Base-by-base conservation (phyloP, 371 early-diverging fungal genomes). In the Rhizopus delemar region DNA sequence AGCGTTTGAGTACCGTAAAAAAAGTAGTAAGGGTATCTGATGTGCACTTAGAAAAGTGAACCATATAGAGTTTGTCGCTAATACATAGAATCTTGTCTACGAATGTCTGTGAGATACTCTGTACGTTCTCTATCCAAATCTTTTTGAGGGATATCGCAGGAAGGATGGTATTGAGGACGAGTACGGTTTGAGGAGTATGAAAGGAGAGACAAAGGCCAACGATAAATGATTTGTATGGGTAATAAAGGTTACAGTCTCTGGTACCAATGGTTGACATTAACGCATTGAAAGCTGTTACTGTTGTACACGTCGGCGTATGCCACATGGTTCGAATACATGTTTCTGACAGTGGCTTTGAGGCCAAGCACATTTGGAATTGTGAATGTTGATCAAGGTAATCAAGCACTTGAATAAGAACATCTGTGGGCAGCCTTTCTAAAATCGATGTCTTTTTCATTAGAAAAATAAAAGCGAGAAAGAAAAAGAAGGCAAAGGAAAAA, bases 371-470 rank as follows among this genome's bases (percentile, higher is more conserved):
- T 45, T 33, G 8, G 11, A 49, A 13, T 29, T 51, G 45, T n/a
- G 41, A 43, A 16, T 31, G 9, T 35, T 41, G 32, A 29, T 52
- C 59, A 5, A 59, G 45, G 13, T 50, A 35, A 12, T 35, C 13
- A 11, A 52, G 4, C 5, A 59, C 35, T 5, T 59, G 51, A 22
- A 59, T 43, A 8, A 59, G 33, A 11, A 59, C 22, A 28, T 59
- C 59, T 1, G 13, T 11, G 5, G 59, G 59, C 9, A 59, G 28
- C 13, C 22, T 31, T 45, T 16, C 48, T 43, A 43, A n/a, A 13
- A 8, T 8, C n/a, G 43, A 15, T 43, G 2, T 1, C 5, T n/a
- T 43, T 43, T 43, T 43, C 43, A 43, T 43, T 6, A 36, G 6
- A 2, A 36, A 36, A 11, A 11, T 8, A 36, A 8, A 36, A 36